Percentiles rank a stretch among this genome's conserved stretches.
These are phyloP conservation scores for Citrus unshiu DNA, from an alignment of 345 rosid genomes.

Conservation along the genomic window DNA sequence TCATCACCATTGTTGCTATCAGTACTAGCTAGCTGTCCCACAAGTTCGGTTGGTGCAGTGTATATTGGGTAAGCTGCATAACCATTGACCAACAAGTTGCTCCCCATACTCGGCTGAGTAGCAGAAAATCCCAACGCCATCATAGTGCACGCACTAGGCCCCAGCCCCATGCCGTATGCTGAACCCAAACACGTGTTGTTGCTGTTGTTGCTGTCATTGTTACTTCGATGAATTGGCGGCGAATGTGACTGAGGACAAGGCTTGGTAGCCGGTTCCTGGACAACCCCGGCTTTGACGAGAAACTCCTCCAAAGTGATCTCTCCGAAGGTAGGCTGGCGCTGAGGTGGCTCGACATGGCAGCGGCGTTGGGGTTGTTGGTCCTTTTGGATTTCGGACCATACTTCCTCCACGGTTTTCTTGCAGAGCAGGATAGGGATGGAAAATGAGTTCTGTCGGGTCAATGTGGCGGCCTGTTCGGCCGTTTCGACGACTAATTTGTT, in stretches of 20 bases:
- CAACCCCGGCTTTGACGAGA: constrained; percentile 76
- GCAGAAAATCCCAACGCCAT: constrained; percentile 27
- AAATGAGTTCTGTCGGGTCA: constrained; percentile 65
- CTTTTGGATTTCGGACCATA: constrained; percentile 79
- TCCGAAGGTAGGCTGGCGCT: constrained; percentile 60
- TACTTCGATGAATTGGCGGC: constrained; percentile 3
- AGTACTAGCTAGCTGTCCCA: constrained; percentile 36
- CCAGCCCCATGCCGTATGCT: constrained; percentile 29
- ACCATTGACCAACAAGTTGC: constrained; percentile 23
- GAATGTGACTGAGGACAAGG: constrained; percentile 3
- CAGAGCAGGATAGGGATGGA: constrained; percentile 64
- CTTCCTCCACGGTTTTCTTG: constrained; percentile 89
- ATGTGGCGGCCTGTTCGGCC: constrained; percentile 4
- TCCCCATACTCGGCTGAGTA: constrained; percentile 15
- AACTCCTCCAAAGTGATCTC: constrained; percentile 88
- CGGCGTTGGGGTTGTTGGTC: constrained; percentile 31
- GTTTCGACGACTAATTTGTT: not conserved
- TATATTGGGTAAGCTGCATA: constrained; percentile 29
- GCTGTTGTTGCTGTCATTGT: not conserved
- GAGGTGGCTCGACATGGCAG: constrained; percentile 24
- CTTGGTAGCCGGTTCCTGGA: constrained; percentile 40
- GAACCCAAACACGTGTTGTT: constrained; percentile 23
- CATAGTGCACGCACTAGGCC: not conserved
- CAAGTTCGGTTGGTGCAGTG: constrained; percentile 17
- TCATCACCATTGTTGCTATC: not conserved